Base-by-base conservation (phyloP, 2,329 filamentous ascomycete genomes). In the Cladosporium sp. region DNA sequence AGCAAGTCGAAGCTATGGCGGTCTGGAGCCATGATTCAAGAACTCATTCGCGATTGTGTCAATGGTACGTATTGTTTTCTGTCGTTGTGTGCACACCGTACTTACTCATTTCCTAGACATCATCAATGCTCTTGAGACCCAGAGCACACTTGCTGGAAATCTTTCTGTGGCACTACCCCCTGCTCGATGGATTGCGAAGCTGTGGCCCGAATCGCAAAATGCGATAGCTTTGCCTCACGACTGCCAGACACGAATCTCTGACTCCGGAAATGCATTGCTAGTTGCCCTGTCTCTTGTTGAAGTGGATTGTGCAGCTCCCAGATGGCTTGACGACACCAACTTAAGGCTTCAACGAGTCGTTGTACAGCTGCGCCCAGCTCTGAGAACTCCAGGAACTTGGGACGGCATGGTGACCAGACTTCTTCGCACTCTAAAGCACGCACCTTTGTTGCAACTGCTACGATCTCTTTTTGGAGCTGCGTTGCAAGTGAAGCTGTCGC, bases 161-260 rank as follows among this genome's bases (percentile, higher is more conserved):
- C 74, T 79, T 49, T 71, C 69, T 21, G 60, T 79, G 18, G 69
- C 68, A 18, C 64, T 83, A 21, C 81, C 82, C 26, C 76, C 80
- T 41, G 77, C 77, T 18, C 75, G 75, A 54, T 77, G 74, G 65
- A 77, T 78, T 24, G 76, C 68, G 65, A 76, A 71, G 55, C 75
- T 79, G 44, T 81, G 73, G 75, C 77, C 72, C 12, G 74, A 79
- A 30, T 76, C 78, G 55, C 76, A 80, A 47, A 73, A 77, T 36
- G 72, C 77, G 12, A 75, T 82, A 65, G 79, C 79, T 6, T 68
- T 82, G 21, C 79, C 80, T 12, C 75, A 79, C 44, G 77, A 77
- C 26, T 74, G 77, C 47, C 80, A 82, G 58, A 62, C 68, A 10
- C 70, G 51, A 34, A 64, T 77, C 4, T 63, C 61, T 14, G 41